Evolutionary conservation across 805 yeast genomes (phyloP), one percentile per base, ranked within the genome.

Genomic region (Helenozyma rhizophorensis): DNA sequence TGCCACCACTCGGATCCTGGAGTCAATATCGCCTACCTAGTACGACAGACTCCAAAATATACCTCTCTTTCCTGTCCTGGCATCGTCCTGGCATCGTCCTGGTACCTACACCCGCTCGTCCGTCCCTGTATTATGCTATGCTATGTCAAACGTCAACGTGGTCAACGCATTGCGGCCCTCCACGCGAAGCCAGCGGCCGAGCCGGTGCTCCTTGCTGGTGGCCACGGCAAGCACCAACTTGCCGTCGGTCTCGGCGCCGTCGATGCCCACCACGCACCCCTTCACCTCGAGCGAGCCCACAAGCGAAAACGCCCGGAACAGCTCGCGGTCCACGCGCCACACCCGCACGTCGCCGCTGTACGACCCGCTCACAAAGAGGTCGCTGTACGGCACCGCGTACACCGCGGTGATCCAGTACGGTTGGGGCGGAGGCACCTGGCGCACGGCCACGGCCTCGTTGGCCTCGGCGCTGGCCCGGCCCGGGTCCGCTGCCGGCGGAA

Each of bases 331-430:
- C 17, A 90, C 55, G 51, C 76, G 75, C 97, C 97, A 93, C 28
- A 87, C 70, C 39, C 73, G 77, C 34, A 93, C 57, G 7, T 68
- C 55, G 4, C 97, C 97, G 51, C 78, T 74, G 80, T 86, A 83
- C 2, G 97, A 89, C 1, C 98, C 98, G 9, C 87, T 76, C 27
- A 90, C 65, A 51, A 93, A 86, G 5, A 86, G 58, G 52, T 93
- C 88, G 9, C 89, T 74, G 55, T 76, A 90, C 12, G 97, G 96
- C 14, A 90, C 65, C 0, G 95, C 86, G 47, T 80, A 70, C 8
- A 90, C 56, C 1, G 88, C 69, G 0, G 97, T 87, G 46, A 93
- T 82, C 83, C 90, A 80, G 48, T 81, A 83, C 17, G 97, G 96
- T 36, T 75, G 82, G 11, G 75, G 70, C 23, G 70, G 71, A 10